phyloP scores from a whole-genome alignment of 208 protist genomes.

The Trypanosoma vivax region DNA sequence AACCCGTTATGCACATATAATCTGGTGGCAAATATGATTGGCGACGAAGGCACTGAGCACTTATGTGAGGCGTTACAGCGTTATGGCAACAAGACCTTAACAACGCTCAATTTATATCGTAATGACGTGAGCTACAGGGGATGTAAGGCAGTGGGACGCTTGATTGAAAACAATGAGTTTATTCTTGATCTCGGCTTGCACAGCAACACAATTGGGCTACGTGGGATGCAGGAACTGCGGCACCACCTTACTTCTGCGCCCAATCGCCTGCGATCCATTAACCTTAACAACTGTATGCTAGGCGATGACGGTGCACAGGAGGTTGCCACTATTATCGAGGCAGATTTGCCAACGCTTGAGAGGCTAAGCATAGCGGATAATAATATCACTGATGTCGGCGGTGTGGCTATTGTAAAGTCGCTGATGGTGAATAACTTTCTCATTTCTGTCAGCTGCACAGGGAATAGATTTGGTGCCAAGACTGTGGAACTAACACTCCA shows the following conservation, averaged over 20 bases:
- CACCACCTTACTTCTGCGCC: slow-evolving; percentile 28
- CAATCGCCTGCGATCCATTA: slow-evolving; percentile 42
- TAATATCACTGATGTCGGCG: slow-evolving; percentile 57
- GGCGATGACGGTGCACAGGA: slow-evolving; percentile 75
- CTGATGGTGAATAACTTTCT: slow-evolving; percentile 58
- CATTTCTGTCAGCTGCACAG: slow-evolving; percentile 38
- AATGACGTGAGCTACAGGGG: slow-evolving; percentile 67
- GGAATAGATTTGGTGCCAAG: slow-evolving; percentile 58
- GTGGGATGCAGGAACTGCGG: slow-evolving; percentile 56
- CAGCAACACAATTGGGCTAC: slow-evolving; percentile 72
- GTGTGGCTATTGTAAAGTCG: slow-evolving; percentile 37
- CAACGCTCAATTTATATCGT: slow-evolving; percentile 65
- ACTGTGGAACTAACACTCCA: slow-evolving; percentile 39
- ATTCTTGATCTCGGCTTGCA: slow-evolving; percentile 66
- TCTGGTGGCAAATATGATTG: slow-evolving; percentile 67
- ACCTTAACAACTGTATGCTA: slow-evolving; percentile 69
- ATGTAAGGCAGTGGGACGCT: slow-evolving; percentile 50
- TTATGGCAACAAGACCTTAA: slow-evolving; percentile 53
- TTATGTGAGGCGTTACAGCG: slow-evolving; percentile 64
- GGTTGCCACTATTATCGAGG: slow-evolving; percentile 49
- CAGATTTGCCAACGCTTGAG: slow-evolving; percentile 48
- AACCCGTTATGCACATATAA: slow-evolving; percentile 71
- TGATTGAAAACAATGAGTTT: slow-evolving; percentile 48
- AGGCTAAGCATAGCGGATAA: slow-evolving; percentile 66
- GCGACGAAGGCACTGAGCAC: slow-evolving; percentile 56